These are phyloP conservation scores for Coleophoma eucalyptorum DNA, from an alignment of 2,329 filamentous ascomycete species.

Conservation along the genomic window DNA sequence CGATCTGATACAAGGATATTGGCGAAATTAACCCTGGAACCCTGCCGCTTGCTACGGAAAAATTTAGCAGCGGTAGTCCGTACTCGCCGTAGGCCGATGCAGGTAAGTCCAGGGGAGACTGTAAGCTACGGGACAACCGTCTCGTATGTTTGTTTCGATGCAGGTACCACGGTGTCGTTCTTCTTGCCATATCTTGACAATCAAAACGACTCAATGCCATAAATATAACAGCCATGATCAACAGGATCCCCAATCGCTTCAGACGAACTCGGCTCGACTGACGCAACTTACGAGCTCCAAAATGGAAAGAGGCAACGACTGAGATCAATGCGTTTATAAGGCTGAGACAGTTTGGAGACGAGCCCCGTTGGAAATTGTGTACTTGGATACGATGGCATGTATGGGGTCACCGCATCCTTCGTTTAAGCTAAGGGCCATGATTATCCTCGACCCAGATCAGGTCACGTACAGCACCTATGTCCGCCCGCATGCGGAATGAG, in stretches of 20 bases:
- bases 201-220: too few relatives aligned
- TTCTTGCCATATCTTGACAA: too few relatives aligned
- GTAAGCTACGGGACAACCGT: too few relatives aligned
- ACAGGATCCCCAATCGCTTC: neutral
- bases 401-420: neutral
- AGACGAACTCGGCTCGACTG: neutral
- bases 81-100: too few relatives aligned
- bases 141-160: too few relatives aligned
- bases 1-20: too few relatives aligned
- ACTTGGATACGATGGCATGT: neutral
- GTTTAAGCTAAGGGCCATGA: neutral
- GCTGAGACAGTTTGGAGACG: slow-evolving; percentile 18
- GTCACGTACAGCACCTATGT: neutral
- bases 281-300: neutral
- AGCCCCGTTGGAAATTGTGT: neutral
- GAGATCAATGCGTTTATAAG: slow-evolving; percentile 7
- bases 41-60: too few relatives aligned
- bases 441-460: neutral
- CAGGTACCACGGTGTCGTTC: too few relatives aligned
- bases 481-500: too few relatives aligned
- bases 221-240: neutral
- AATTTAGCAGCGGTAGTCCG: too few relatives aligned
- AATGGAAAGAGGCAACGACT: neutral
- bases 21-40: too few relatives aligned
- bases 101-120: too few relatives aligned